Conservation (phyloP, 2,329 filamentous ascomycete species). For the Nemania sp. region DNA sequence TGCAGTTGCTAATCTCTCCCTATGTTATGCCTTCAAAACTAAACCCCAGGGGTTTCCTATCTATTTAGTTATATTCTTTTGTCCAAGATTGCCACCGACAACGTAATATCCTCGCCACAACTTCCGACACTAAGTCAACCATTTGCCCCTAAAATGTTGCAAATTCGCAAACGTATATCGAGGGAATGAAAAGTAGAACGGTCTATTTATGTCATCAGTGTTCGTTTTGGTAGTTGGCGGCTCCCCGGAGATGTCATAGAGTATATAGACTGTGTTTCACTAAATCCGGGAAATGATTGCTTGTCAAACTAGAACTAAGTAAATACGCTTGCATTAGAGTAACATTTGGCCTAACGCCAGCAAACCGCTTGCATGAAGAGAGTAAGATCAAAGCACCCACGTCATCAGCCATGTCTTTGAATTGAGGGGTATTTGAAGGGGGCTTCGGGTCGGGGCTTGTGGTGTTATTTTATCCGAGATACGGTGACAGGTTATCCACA, state of each 20-base stretch:
- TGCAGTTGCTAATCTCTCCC: background rate
- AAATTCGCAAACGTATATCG: background rate
- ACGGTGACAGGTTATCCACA: background rate
- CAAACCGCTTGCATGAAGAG: background rate
- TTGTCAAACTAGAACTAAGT: background rate
- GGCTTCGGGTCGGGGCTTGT: background rate
- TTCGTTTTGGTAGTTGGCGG: background rate
- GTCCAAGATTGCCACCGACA: background rate
- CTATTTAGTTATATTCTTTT: background rate
- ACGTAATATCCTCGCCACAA: background rate
- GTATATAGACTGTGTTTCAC: no score
- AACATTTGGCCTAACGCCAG: background rate
- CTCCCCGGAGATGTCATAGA: background rate
- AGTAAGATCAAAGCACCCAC: background rate
- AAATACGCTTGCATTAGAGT: background rate
- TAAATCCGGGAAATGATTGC: background rate
- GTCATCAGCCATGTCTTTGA: background rate
- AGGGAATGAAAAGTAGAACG: background rate
- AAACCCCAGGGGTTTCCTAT: background rate
- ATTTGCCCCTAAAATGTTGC: background rate
- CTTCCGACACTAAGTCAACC: background rate
- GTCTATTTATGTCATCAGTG: background rate
- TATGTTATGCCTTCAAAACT: background rate
- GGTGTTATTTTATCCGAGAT: conserved; percentile 3
- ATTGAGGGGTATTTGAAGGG: conserved; percentile 5